Evolutionary conservation across 169 alveolate genomes (phyloP).

Genomic region (Plasmodium sp.): DNA sequence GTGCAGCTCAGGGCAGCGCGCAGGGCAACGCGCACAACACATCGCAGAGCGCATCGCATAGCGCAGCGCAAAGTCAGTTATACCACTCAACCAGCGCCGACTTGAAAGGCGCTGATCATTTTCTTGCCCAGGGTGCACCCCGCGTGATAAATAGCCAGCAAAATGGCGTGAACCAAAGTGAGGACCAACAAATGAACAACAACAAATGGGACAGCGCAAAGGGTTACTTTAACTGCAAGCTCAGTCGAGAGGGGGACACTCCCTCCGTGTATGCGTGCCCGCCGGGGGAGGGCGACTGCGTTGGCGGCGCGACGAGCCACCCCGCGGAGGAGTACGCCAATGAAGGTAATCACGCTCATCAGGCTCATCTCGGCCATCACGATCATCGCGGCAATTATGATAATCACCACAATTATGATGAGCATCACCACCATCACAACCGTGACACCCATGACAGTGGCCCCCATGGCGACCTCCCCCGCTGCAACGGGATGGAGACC

Average conservation of each 20-base stretch:
- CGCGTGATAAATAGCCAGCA: neutral
- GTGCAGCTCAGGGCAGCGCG: neutral
- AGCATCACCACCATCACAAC: too few relatives aligned
- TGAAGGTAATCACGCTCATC: neutral
- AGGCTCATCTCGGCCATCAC: neutral
- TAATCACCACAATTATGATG: neutral
- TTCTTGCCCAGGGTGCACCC: neutral
- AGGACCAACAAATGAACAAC: neutral
- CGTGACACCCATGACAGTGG: neutral
- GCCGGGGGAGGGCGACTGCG: neutral
- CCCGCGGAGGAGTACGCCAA: neutral
- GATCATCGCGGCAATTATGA: neutral
- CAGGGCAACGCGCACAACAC: too few relatives aligned
- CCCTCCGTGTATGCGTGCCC: neutral
- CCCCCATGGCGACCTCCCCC: neutral
- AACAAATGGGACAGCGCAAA: neutral
- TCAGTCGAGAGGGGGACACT: neutral
- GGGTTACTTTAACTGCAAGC: neutral
- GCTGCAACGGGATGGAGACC: neutral
- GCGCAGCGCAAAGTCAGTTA: slow-evolving; percentile 3
- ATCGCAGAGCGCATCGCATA: too few relatives aligned
- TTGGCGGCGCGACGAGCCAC: neutral
- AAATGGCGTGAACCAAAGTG: neutral
- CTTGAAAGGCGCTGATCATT: neutral
- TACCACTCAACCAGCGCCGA: slow-evolving; percentile 2